These are phyloP conservation scores for Aspergillus glaucus DNA, from an alignment of 2,329 filamentous ascomycete genomes.

Conservation along the genomic window DNA sequence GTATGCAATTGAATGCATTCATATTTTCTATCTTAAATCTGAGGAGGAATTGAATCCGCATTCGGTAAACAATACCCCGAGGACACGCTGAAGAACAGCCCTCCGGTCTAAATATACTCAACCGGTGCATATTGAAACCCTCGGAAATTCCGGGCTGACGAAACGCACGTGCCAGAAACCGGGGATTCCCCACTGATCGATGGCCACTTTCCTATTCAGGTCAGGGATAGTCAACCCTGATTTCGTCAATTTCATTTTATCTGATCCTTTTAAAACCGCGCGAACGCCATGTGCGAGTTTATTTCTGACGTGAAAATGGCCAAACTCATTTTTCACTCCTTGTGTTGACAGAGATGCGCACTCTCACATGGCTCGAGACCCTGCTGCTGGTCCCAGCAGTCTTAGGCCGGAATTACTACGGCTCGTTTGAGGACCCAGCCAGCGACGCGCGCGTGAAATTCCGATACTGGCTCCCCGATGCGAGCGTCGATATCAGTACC, in stretches of 20 bases:
- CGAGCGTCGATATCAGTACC: slow-evolving; percentile 22
- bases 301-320: not conserved
- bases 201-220: not conserved
- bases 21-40: too few species aligned
- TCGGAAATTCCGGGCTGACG: not conserved
- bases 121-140: not conserved
- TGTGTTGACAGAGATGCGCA: not conserved
- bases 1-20: too few species aligned
- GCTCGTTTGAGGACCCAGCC: slow-evolving; percentile 22
- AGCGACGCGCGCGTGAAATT: slow-evolving; percentile 24
- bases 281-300: too few species aligned
- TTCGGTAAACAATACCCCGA: too few species aligned
- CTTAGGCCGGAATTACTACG: not conserved
- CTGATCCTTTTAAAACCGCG: too few species aligned
- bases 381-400: not conserved
- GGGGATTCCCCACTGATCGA: not conserved
- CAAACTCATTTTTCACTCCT: not conserved
- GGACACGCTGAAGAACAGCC: too few species aligned
- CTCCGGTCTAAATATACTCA: not conserved
- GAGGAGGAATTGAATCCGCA: too few species aligned
- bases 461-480: slow-evolving; percentile 38
- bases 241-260: too few species aligned
- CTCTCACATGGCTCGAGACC: not conserved
- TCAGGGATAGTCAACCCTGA: not conserved
- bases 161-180: not conserved